These are phyloP conservation scores for Apostasia shenzhenica DNA, from an alignment of 106 monocot species.

Conservation along the genomic window DNA sequence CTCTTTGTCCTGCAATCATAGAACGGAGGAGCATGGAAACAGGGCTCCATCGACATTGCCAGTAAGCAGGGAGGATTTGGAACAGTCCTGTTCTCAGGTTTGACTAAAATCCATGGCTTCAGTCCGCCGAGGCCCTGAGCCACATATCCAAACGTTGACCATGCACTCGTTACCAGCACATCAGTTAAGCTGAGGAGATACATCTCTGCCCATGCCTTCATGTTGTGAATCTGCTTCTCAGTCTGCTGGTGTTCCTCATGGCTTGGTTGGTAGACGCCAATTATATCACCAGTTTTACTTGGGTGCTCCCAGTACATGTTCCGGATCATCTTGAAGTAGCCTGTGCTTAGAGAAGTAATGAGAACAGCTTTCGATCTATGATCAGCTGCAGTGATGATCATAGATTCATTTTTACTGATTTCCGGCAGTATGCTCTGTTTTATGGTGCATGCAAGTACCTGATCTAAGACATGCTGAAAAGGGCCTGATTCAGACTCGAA, in stretches of 20 bases:
- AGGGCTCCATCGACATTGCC: slow-evolving; percentile 57
- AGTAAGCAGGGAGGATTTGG: slow-evolving; percentile 37
- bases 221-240: slow-evolving; percentile 49
- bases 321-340: slow-evolving; percentile 39
- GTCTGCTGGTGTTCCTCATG: slow-evolving; percentile 50
- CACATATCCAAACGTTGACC: slow-evolving; percentile 72
- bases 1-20: slow-evolving; percentile 40
- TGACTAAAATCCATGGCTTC: slow-evolving; percentile 51
- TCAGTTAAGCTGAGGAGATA: slow-evolving; percentile 53
- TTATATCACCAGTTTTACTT: slow-evolving; percentile 24
- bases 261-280: slow-evolving; percentile 61
- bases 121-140: slow-evolving; percentile 54
- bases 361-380: slow-evolving; percentile 39
- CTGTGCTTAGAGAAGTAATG: slow-evolving; percentile 44
- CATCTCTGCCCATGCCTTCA: slow-evolving; percentile 76
- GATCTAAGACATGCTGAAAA: slow-evolving; percentile 35
- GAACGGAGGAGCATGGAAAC: slow-evolving; percentile 49
- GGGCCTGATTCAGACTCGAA: slow-evolving; percentile 33
- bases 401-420: slow-evolving; percentile 7
- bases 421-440: slow-evolving; percentile 40
- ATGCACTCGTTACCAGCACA: slow-evolving; percentile 46
- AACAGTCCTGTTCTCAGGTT: slow-evolving; percentile 25
- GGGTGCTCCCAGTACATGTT: slow-evolving; percentile 69
- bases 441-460: slow-evolving; percentile 25
- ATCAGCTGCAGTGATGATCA: not conserved